phyloP scores from a whole-genome alignment of 2,329 filamentous ascomycete species.

The Phialophora tarda region DNA sequence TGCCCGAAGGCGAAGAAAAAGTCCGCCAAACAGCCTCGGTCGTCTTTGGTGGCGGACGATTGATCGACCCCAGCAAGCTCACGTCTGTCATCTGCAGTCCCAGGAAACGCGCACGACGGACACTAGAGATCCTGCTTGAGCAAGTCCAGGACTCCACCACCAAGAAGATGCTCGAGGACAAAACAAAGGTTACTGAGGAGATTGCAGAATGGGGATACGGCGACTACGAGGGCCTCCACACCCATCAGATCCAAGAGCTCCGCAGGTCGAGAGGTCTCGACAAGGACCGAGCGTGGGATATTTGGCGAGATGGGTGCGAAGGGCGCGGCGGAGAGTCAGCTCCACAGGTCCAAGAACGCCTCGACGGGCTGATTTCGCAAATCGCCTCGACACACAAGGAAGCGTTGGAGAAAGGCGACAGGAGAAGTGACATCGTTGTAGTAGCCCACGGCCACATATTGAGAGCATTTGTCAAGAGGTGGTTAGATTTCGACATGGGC shows the following conservation, averaged over 20 bases:
- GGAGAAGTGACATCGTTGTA: slow-evolving; percentile 30
- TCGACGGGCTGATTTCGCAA: slow-evolving; percentile 51
- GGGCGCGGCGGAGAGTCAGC: slow-evolving; percentile 48
- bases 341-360: slow-evolving; percentile 48
- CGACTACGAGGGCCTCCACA: slow-evolving; percentile 64
- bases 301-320: slow-evolving; percentile 65
- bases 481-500: slow-evolving; percentile 52
- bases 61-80: slow-evolving; percentile 59
- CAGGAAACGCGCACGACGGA: slow-evolving; percentile 55
- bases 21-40: slow-evolving; percentile 52
- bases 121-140: slow-evolving; percentile 51
- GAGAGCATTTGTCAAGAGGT: slow-evolving; percentile 55
- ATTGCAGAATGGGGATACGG: slow-evolving; percentile 69
- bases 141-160: slow-evolving; percentile 1
- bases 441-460: slow-evolving; percentile 52
- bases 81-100: slow-evolving; percentile 59
- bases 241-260: slow-evolving; percentile 56
- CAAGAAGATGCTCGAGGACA: slow-evolving; percentile 34
- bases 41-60: slow-evolving; percentile 57
- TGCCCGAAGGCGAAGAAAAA: slow-evolving; percentile 50
- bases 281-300: slow-evolving; percentile 58
- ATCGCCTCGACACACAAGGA: slow-evolving; percentile 50
- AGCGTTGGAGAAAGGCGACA: slow-evolving; percentile 23
- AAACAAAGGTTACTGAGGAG: slow-evolving; percentile 49
- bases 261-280: slow-evolving; percentile 58